Percentiles rank a stretch among this genome's conserved stretches.
phyloP scores from a whole-genome alignment of 1,284 basidiomycete species.

The Melampsora larici-populina region DNA sequence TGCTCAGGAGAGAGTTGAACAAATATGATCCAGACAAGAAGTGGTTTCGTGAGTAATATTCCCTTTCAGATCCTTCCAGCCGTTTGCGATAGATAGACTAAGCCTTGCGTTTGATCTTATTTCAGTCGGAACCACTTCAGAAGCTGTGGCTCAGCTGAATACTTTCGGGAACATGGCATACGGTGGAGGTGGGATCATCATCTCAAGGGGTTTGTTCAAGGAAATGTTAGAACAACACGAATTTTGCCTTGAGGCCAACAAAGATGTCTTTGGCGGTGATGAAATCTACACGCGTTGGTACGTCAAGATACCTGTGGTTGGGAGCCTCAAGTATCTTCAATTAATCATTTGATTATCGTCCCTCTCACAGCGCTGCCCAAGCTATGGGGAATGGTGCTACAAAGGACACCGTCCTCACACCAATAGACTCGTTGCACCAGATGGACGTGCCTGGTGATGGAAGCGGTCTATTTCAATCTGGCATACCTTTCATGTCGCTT shows the following conservation, averaged over 20 bases:
- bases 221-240: constrained; percentile 45
- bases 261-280: constrained; percentile 45
- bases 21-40: constrained; percentile 46
- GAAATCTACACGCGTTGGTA: constrained; percentile 48
- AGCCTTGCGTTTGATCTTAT: background rate
- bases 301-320: background rate
- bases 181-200: constrained; percentile 46
- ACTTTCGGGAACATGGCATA: constrained; percentile 48
- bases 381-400: constrained; percentile 25
- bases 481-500: constrained; percentile 47
- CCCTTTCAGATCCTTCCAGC: background rate
- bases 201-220: constrained; percentile 39
- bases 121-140: constrained; percentile 47
- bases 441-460: constrained; percentile 49
- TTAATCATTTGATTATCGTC: background rate
- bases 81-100: background rate
- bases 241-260: constrained; percentile 42
- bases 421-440: constrained; percentile 25
- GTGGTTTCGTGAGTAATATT: constrained; percentile 45
- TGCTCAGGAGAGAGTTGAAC: constrained; percentile 45
- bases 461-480: constrained; percentile 48
- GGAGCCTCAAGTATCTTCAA: background rate
- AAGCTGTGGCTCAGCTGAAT: constrained; percentile 46
- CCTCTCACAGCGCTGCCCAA: constrained; percentile 17
- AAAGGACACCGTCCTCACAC: constrained; percentile 30